Evolutionary conservation across 2,329 filamentous ascomycete species (phyloP).

Genomic region (Camptophora hylomeconis): DNA sequence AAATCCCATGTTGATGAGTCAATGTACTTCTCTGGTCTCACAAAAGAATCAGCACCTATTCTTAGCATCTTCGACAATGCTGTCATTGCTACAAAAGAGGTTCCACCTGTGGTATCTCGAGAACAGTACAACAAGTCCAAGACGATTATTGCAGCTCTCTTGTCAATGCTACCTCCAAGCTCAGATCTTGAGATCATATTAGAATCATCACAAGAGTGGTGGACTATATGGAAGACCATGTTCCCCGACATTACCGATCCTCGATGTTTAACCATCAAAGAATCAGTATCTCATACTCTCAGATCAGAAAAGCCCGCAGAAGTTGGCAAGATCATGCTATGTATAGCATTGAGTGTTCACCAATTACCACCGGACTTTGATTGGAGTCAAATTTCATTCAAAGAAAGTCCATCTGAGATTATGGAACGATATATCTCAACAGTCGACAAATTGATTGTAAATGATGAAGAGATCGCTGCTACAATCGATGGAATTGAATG

Average conservation of each 20-base stretch:
- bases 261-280: constrained; percentile 16
- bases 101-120: constrained; percentile 16
- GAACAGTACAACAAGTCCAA: constrained; percentile 19
- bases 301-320: constrained; percentile 25
- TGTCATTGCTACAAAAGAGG: constrained; percentile 22
- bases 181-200: constrained; percentile 23
- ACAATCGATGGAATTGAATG: constrained; percentile 42
- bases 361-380: constrained; percentile 27
- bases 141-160: constrained; percentile 17
- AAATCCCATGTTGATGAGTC: constrained; percentile 12
- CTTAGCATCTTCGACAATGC: constrained; percentile 27
- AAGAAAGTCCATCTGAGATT: constrained; percentile 30
- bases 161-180: constrained; percentile 23
- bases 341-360: constrained; percentile 30
- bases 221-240: constrained; percentile 22
- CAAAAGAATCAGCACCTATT: constrained; percentile 24
- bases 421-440: constrained; percentile 33
- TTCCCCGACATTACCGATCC: constrained; percentile 22
- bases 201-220: constrained; percentile 20
- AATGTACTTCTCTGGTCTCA: constrained; percentile 15
- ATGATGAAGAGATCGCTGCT: constrained; percentile 37
- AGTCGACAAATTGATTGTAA: constrained; percentile 35
- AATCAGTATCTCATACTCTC: constrained; percentile 26
- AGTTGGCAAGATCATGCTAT: constrained; percentile 31
- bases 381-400: constrained; percentile 23